Base-by-base conservation (phyloP, 1,284 basidiomycete genomes). In the Pseudozyma tsukubaensis region DNA sequence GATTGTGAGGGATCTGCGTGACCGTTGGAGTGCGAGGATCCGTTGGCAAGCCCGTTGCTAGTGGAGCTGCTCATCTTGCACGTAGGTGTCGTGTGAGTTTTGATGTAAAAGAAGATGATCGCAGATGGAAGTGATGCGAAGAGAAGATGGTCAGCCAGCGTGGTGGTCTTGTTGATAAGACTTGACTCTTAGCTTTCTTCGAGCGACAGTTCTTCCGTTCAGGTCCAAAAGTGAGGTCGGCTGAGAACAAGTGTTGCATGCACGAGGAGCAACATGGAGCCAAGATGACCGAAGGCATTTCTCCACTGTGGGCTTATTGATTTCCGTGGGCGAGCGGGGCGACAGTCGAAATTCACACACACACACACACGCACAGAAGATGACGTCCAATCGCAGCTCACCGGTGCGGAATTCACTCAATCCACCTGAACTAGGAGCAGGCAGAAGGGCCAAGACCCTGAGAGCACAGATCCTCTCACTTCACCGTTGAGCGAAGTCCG, bases 401-500 rank as follows among this genome's bases (percentile, higher is more conserved):
- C 13, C 48, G 48, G 4, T 21, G 49, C 50, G 50, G 39, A 42
- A 52, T 52, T 42, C 35, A 36, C n/a, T n/a, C n/a, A n/a, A n/a
- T n/a, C n/a, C n/a, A 36, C 3, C 19, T 47, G 14, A 19, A 18
- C 19, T 24, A 21, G 8, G 8, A 8, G 16, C 16, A 18, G 7
- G 12, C 34, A 50, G 34, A 10, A 36, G n/a, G n/a, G n/a, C n/a
- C n/a, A n/a, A 49, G 54, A 57, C 54, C 54, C 54, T 57, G 54
- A 57, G 21, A 13, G 24, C 39, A 34, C n/a, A n/a, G n/a, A 42
- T 37, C 19, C 32, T 40, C 35, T n/a, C 19, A 40, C 18, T 34
- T 53, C 4, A 39, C 36, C 4, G 34, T 34, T n/a, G 9, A n/a
- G 35, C 44, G 16, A 62, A 62, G 53, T 62, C 60, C 53, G 59